A percentile compares a stretch with the other conserved stretches of the same genome.
These are phyloP conservation scores for Lyophyllum atratum DNA, from an alignment of 768 basidiomycete genomes.

Conservation along the genomic window DNA sequence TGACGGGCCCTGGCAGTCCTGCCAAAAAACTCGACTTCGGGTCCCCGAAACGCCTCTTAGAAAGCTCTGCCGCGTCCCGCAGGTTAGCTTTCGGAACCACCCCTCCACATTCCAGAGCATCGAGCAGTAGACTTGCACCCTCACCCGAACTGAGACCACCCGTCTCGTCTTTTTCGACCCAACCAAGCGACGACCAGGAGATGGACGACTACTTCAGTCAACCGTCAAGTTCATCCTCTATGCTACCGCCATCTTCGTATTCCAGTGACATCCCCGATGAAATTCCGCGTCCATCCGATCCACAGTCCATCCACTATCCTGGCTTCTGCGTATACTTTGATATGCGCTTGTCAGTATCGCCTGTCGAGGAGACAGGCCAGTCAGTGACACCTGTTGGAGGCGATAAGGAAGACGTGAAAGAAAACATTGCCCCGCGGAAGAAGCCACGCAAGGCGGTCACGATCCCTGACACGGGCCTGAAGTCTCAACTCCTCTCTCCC, in stretches of 20 bases:
- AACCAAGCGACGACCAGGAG: slow-evolving; percentile 14
- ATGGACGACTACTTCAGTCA: slow-evolving; percentile 25
- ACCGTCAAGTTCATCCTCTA: slow-evolving; percentile 14
- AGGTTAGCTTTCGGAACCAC: slow-evolving; percentile 13
- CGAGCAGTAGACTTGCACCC: slow-evolving; percentile 23
- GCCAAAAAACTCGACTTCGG: slow-evolving; percentile 58
- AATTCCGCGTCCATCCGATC: slow-evolving; percentile 45
- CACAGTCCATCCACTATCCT: slow-evolving; percentile 65
- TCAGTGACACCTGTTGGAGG: slow-evolving; percentile 6
- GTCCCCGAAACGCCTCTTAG: slow-evolving; percentile 30
- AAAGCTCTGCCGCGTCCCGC: slow-evolving; percentile 12
- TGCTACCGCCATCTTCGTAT: slow-evolving; percentile 16
- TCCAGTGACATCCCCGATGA: slow-evolving; percentile 33
- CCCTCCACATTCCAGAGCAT: slow-evolving; percentile 20
- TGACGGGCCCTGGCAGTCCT: slow-evolving; percentile 40
- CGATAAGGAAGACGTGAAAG: slow-evolving; percentile 50
- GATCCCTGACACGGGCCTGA: slow-evolving; percentile 21
- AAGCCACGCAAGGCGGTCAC: slow-evolving; percentile 42
- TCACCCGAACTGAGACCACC: slow-evolving; percentile 26
- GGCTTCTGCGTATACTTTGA: slow-evolving; percentile 65
- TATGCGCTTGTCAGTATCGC: slow-evolving; percentile 24
- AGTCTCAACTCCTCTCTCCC: slow-evolving; percentile 22
- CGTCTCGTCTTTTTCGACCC: not conserved
- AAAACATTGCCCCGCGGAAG: slow-evolving; percentile 56
- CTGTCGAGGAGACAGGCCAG: slow-evolving; percentile 6